Percentiles rank a stretch among this genome's conserved stretches.
These are phyloP conservation scores for Lactarius indigo DNA, from an alignment of 768 basidiomycete species.

Conservation along the genomic window DNA sequence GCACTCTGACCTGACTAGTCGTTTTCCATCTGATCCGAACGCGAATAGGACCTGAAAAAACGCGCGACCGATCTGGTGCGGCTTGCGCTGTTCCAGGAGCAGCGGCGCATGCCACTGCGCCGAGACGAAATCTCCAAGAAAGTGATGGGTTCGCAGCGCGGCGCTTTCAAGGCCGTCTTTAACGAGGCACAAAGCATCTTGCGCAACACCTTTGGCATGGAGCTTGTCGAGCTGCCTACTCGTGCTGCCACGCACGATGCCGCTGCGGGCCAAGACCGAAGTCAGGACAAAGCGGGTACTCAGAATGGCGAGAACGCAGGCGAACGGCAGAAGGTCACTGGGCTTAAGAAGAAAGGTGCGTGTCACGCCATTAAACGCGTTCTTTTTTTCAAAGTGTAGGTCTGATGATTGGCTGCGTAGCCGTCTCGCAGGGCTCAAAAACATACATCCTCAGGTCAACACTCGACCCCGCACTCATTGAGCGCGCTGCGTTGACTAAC, in stretches of 20 bases:
- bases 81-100: slow-evolving; percentile 78
- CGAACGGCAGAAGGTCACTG: slow-evolving; percentile 34
- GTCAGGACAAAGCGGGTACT: slow-evolving; percentile 35
- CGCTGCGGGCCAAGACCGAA: slow-evolving; percentile 38
- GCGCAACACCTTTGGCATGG: slow-evolving; percentile 70
- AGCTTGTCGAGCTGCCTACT: slow-evolving; percentile 73
- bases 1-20: background rate
- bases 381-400: background rate
- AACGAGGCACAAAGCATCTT: slow-evolving; percentile 61
- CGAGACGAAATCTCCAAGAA: slow-evolving; percentile 88
- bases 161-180: slow-evolving; percentile 66
- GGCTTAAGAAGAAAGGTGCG: slow-evolving; percentile 66
- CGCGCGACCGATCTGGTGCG: slow-evolving; percentile 73
- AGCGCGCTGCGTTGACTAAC: slow-evolving; percentile 52
- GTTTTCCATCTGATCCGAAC: background rate
- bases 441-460: slow-evolving; percentile 80
- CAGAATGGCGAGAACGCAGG: slow-evolving; percentile 17
- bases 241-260: slow-evolving; percentile 51
- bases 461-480: slow-evolving; percentile 60
- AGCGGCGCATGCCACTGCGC: slow-evolving; percentile 59
- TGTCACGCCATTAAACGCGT: background rate
- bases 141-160: slow-evolving; percentile 49
- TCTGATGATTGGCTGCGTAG: slow-evolving; percentile 33
- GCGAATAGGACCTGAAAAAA: slow-evolving; percentile 54
- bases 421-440: slow-evolving; percentile 59